Base-by-base conservation (phyloP, 371 early-diverging fungal species). In the Mortierella sp. region DNA sequence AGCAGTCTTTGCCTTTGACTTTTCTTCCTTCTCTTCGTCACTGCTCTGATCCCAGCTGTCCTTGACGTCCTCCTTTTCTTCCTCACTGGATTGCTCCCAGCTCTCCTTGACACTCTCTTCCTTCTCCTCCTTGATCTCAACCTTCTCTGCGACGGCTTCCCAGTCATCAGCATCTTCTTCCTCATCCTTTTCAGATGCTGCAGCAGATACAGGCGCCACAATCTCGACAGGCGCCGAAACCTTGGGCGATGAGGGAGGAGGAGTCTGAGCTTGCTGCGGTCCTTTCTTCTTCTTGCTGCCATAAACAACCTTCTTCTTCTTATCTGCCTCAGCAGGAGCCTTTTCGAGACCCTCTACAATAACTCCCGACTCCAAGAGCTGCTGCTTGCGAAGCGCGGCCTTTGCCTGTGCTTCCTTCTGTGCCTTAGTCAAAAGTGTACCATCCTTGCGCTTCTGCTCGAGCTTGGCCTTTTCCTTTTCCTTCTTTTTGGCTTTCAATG, bases 361-460 rank as follows among this genome's bases (percentile, higher is more conserved):
- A 73, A 94, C 84, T 23, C 94, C 96, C 6, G 95, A 88, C 37
- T 88, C 91, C 28, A 96, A 81, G 84, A 98, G 83, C 58, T 92
- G 94, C 72, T 97, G 88, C 51, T 93, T 89, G 76, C 91, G 90
- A 56, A 91, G 85, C 63, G 93, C 88, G 55, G 91, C 93, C 59
- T 85, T 86, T 22, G 90, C 90, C 76, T 95, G 91, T 42, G 93
- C 95, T 72, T 93, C 93, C 85, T 94, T 96, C 84, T 99, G 95
- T n/a, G 95, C 90, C 81, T 96, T 95, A 45, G 97, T 96, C 79
- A 97, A 84, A 37, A 96, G 89, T 79, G 97, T 96, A 59, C 99
- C 98, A 61, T 95, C 92, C 81, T 93, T 96, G 61, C 92, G 92
- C 53, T 96, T 90, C 83, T 97, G 95, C 66, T 98, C 99, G 45